These are phyloP conservation scores for Paramyrothecium roridum DNA, from an alignment of 2,329 filamentous ascomycete species.

Conservation along the genomic window DNA sequence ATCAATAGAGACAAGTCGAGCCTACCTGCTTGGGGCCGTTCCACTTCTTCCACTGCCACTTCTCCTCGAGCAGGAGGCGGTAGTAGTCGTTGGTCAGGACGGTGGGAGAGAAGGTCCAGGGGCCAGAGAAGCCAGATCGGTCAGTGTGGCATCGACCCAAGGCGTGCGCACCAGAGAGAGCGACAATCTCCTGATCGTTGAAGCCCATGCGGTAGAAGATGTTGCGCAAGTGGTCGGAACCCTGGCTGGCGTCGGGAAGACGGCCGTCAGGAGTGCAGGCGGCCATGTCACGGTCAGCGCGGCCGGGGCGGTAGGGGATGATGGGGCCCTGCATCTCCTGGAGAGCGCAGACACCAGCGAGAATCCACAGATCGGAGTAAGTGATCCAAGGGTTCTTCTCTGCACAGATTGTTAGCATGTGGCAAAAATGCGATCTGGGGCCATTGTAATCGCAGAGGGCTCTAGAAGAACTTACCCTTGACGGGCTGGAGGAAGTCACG, in stretches of 20 bases:
- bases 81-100: conserved; percentile 95
- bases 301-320: conserved; percentile 87
- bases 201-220: conserved; percentile 98
- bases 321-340: conserved; percentile 92
- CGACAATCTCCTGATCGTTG: conserved; percentile 95
- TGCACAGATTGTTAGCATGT: conserved; percentile 2
- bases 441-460: too few species aligned
- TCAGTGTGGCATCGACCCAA: conserved; percentile 87
- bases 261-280: conserved; percentile 94
- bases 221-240: conserved; percentile 75
- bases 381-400: conserved; percentile 88
- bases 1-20: too few species aligned
- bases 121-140: conserved; percentile 83
- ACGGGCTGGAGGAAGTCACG: conserved; percentile 92
- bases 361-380: conserved; percentile 96
- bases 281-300: conserved; percentile 71
- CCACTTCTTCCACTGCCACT: conserved; percentile 92
- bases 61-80: conserved; percentile 82
- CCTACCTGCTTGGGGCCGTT: conserved; percentile 73
- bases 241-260: conserved; percentile 75
- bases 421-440: too few species aligned
- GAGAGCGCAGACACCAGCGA: conserved; percentile 78
- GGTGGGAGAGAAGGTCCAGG: conserved; percentile 90
- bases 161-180: conserved; percentile 79
- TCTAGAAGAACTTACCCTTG: conserved; percentile 64